phyloP scores from a whole-genome alignment of 2,329 filamentous ascomycete genomes.

The Sclerotinia borealis region DNA sequence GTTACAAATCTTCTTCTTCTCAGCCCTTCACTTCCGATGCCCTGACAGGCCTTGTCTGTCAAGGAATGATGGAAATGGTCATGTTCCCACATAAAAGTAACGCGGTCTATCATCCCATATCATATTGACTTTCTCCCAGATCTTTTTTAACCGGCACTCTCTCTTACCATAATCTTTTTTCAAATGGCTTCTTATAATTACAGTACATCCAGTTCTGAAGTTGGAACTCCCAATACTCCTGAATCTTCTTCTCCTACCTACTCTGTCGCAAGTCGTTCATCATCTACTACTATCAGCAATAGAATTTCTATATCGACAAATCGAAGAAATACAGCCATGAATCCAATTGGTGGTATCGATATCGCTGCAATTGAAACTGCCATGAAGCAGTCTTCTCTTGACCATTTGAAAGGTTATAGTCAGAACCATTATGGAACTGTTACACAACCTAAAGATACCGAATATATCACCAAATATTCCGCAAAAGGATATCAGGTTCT shows the following conservation, averaged over 20 bases:
- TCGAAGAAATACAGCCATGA: slow-evolving; percentile 25
- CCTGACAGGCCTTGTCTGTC: no score
- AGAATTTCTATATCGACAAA: slow-evolving; percentile 27
- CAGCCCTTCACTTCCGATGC: background rate
- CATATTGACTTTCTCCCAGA: slow-evolving; percentile 15
- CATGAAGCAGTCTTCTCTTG: slow-evolving; percentile 55
- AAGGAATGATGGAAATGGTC: background rate
- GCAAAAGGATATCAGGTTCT: slow-evolving; percentile 57
- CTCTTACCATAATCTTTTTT: slow-evolving; percentile 7
- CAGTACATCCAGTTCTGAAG: slow-evolving; percentile 24
- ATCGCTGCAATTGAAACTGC: slow-evolving; percentile 50
- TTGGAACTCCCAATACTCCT: slow-evolving; percentile 11
- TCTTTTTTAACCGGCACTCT: slow-evolving; percentile 9
- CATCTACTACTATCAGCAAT: slow-evolving; percentile 27
- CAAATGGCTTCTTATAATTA: slow-evolving; percentile 29
- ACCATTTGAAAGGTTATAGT: slow-evolving; percentile 54
- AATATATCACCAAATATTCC: slow-evolving; percentile 46
- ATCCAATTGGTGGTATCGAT: slow-evolving; percentile 39
- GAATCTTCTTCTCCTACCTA: slow-evolving; percentile 19
- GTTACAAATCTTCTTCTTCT: slow-evolving; percentile 17
- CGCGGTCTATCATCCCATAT: slow-evolving; percentile 18
- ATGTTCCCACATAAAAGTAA: slow-evolving; percentile 20
- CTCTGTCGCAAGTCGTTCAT: slow-evolving; percentile 26
- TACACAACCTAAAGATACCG: slow-evolving; percentile 46
- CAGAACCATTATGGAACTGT: slow-evolving; percentile 51